These are phyloP conservation scores for Senna tora DNA, from an alignment of 306 rosid genomes.

Conservation along the genomic window DNA sequence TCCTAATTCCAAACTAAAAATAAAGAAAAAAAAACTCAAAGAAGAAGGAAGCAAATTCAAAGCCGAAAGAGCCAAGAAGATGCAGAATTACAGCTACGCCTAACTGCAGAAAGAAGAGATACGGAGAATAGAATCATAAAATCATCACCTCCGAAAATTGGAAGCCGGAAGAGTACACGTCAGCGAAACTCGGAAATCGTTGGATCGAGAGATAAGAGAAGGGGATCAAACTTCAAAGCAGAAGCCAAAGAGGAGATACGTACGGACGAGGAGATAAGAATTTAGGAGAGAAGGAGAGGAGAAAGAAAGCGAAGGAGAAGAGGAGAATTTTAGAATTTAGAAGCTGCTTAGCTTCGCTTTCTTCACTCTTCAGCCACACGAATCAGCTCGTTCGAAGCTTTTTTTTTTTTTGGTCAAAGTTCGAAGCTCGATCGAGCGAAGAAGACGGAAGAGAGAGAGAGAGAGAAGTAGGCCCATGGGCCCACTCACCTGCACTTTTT, in stretches of 20 bases:
- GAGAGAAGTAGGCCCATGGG: background rate
- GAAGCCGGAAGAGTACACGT: constrained; percentile 15
- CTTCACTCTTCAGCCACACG: constrained; percentile 40
- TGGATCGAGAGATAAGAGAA: background rate
- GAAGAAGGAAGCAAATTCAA: background rate
- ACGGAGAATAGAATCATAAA: background rate
- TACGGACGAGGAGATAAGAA: background rate
- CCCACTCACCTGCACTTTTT: constrained; percentile 49
- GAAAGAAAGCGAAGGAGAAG: background rate
- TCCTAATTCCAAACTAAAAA: too few species aligned
- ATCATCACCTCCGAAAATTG: background rate
- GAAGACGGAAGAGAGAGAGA: background rate
- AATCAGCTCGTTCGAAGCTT: constrained; percentile 8
- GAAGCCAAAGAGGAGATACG: background rate
- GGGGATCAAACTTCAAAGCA: too few species aligned
- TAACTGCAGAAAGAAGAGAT: background rate
- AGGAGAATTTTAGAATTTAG: background rate
- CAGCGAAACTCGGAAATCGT: background rate
- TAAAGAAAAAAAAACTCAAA: background rate
- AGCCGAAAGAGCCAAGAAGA: background rate
- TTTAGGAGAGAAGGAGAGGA: background rate
- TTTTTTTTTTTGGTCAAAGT: too few species aligned
- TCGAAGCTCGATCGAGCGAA: background rate
- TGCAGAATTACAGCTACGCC: background rate
- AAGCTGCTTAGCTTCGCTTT: background rate